These are phyloP conservation scores for Aspergillus sp. DNA, from an alignment of 2,329 filamentous ascomycete species.

Conservation along the genomic window DNA sequence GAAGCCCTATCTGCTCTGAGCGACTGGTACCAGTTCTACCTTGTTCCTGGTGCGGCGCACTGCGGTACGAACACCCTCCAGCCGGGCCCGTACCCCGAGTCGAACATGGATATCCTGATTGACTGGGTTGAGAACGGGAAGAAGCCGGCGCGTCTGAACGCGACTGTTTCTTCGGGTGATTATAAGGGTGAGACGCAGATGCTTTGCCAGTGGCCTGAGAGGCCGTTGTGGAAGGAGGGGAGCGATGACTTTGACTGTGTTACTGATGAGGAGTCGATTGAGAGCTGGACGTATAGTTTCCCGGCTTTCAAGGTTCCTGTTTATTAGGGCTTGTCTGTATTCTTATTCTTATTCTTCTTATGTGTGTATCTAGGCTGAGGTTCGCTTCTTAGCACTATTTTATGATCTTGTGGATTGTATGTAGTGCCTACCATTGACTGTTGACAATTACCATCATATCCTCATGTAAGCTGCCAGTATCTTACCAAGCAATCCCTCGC, in stretches of 20 bases:
- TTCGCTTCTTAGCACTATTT: no score
- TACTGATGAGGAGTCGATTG: conserved; percentile 15
- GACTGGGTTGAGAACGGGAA: conserved; percentile 54
- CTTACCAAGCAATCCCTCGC: no score
- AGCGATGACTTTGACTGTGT: conserved; percentile 13
- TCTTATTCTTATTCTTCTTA: no score
- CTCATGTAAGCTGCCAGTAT: no score
- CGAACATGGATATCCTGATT: conserved; percentile 49
- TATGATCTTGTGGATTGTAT: no score
- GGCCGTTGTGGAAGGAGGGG: conserved; percentile 29
- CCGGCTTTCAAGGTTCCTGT: conserved; percentile 18
- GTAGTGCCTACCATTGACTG: no score
- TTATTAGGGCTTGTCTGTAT: conserved; percentile 2
- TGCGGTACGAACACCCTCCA: conserved; percentile 49
- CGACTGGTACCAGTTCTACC: conserved; percentile 58
- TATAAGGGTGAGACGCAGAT: conserved; percentile 33
- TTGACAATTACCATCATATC: no score
- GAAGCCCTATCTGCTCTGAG: conserved; percentile 29
- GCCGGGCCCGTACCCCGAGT: conserved; percentile 47
- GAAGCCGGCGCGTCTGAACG: conserved; percentile 47
- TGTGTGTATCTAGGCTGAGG: no score
- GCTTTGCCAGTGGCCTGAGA: conserved; percentile 36
- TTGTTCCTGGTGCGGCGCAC: conserved; percentile 55
- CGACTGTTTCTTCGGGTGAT: conserved; percentile 34
- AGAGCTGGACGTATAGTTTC: conserved; percentile 18